phyloP scores from a whole-genome alignment of 2,329 filamentous ascomycete species.

The Verticillium alfalfae region DNA sequence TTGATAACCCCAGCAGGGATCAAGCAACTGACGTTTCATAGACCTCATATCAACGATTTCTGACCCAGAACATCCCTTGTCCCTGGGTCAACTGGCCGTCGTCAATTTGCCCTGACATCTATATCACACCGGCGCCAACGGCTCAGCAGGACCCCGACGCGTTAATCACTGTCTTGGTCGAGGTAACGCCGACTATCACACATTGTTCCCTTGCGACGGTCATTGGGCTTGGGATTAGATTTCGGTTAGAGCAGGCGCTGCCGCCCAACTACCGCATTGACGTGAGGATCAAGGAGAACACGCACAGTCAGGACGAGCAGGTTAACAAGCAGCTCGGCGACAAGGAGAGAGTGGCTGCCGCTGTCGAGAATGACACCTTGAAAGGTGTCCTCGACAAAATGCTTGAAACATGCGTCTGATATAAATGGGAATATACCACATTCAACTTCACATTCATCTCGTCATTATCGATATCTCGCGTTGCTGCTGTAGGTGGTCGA shows the following conservation, averaged over 20 bases:
- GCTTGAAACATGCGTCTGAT: constrained; percentile 74
- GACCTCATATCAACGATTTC: constrained; percentile 93
- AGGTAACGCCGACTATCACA: constrained; percentile 93
- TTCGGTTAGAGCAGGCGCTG: constrained; percentile 83
- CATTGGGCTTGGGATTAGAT: constrained; percentile 87
- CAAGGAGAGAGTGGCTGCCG: constrained; percentile 93
- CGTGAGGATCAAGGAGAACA: constrained; percentile 90
- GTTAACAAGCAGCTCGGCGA: constrained; percentile 96
- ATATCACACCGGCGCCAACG: constrained; percentile 64
- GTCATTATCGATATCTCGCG: neutral
- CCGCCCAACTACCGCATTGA: constrained; percentile 90
- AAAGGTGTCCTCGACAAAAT: constrained; percentile 88
- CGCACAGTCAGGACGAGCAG: constrained; percentile 90
- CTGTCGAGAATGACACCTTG: constrained; percentile 86
- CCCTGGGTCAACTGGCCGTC: constrained; percentile 86
- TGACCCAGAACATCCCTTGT: constrained; percentile 93
- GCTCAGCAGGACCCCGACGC: constrained; percentile 45
- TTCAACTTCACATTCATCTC: neutral
- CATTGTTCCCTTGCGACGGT: constrained; percentile 96
- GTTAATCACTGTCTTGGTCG: constrained; percentile 71
- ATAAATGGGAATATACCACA: neutral
- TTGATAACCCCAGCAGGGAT: neutral
- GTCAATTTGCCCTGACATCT: constrained; percentile 94
- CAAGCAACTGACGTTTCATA: constrained; percentile 34
- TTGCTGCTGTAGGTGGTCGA: no score